Evolutionary conservation across 2,329 filamentous ascomycete species (phyloP).

Genomic region (Colletotrichum trifolii): DNA sequence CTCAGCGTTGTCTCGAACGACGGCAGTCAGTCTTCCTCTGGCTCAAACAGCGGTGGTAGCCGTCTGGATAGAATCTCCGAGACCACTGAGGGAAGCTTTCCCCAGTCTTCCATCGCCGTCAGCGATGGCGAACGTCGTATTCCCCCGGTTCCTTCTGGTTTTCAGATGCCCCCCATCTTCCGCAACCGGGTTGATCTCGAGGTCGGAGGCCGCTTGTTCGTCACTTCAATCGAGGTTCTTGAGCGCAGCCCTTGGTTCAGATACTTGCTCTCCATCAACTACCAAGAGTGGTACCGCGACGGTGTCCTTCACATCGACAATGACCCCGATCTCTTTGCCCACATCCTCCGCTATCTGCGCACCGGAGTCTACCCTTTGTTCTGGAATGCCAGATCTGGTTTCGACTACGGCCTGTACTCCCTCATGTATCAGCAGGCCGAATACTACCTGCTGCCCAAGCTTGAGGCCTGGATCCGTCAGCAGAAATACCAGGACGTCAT

Average conservation of each 20-base stretch:
- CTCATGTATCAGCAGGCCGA: constrained; percentile 46
- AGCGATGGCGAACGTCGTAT: neutral
- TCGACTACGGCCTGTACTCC: constrained; percentile 49
- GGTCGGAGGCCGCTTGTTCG: constrained; percentile 36
- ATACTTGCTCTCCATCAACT: constrained; percentile 27
- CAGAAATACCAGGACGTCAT: constrained; percentile 38
- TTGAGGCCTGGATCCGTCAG: constrained; percentile 41
- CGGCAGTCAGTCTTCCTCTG: neutral
- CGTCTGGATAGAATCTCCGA: neutral
- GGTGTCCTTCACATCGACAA: constrained; percentile 46
- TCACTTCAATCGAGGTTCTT: constrained; percentile 32
- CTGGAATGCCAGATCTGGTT: constrained; percentile 43
- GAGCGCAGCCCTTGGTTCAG: constrained; percentile 28
- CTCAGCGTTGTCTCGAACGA: constrained; percentile 1
- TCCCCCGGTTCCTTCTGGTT: neutral
- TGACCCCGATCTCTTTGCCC: constrained; percentile 48
- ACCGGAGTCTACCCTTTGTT: constrained; percentile 48
- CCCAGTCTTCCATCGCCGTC: neutral
- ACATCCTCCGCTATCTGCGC: constrained; percentile 49
- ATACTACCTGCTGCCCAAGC: constrained; percentile 44
- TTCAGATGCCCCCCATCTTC: constrained; percentile 14
- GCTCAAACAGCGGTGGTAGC: neutral
- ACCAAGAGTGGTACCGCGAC: constrained; percentile 23
- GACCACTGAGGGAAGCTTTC: neutral
- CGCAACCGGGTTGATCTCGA: constrained; percentile 28